Percentiles rank a stretch among this genome's conserved stretches.
Conservation (phyloP, 2,329 filamentous ascomycete species). For the Fusarium hainanense region DNA sequence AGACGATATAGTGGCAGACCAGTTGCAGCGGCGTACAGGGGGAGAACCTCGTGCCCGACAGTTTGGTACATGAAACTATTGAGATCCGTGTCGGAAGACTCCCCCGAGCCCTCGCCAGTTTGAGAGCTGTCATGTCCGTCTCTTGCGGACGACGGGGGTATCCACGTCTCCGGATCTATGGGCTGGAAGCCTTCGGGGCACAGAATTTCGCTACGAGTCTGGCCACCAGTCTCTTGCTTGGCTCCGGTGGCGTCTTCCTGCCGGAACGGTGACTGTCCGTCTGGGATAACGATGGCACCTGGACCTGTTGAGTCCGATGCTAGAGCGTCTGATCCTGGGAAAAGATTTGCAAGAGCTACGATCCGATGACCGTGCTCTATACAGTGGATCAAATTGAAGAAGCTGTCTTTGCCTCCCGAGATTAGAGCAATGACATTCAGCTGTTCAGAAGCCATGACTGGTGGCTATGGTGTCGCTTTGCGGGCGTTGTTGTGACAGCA, state of each 20-base stretch:
- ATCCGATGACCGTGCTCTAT: slow-evolving; percentile 85
- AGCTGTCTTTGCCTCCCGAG: slow-evolving; percentile 96
- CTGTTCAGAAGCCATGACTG: slow-evolving; percentile 56
- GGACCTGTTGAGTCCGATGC: slow-evolving; percentile 7
- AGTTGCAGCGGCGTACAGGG: slow-evolving; percentile 83
- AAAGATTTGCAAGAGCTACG: slow-evolving; percentile 88
- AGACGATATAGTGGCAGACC: slow-evolving; percentile 85
- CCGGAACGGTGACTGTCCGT: slow-evolving; percentile 19
- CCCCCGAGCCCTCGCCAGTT: slow-evolving; percentile 14
- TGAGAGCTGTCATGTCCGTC: slow-evolving; percentile 12
- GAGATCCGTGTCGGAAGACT: slow-evolving; percentile 64
- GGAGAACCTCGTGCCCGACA: slow-evolving; percentile 87
- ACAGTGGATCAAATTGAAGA: slow-evolving; percentile 93
- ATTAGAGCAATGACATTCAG: slow-evolving; percentile 90
- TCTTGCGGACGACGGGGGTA: slow-evolving; percentile 17
- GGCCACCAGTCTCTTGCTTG: slow-evolving; percentile 8
- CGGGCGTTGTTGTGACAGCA: slow-evolving; percentile 4
- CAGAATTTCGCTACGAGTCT: slow-evolving; percentile 12
- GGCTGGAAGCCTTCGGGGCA: slow-evolving; percentile 38
- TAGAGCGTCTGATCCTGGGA: slow-evolving; percentile 57
- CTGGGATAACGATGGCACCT: slow-evolving; percentile 8
- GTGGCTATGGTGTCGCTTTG: slow-evolving; percentile 9
- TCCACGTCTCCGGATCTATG: slow-evolving; percentile 39
- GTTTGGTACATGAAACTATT: slow-evolving; percentile 99
- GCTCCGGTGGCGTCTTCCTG: slow-evolving; percentile 29